Conservation (phyloP, 2,329 filamentous ascomycete genomes). For the Exophiala aquamarina region DNA sequence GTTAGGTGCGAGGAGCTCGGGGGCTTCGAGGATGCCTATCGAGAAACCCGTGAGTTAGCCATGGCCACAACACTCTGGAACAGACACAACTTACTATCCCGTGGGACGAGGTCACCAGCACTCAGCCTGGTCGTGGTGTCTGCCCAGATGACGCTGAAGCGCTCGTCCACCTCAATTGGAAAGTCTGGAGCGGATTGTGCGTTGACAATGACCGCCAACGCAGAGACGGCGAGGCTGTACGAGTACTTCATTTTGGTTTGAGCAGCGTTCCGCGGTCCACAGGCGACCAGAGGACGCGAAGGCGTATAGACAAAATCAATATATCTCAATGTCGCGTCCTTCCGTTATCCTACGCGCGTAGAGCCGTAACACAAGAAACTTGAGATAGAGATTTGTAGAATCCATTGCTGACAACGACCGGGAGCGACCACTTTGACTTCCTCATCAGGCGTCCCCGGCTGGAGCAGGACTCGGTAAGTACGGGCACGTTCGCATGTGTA, state of each 20-base stretch:
- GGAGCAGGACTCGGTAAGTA: too few relatives aligned
- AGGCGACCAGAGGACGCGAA: too few relatives aligned
- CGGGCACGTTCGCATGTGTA: too few relatives aligned
- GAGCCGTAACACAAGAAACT: too few relatives aligned
- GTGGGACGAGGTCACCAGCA: not conserved
- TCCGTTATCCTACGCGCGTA: too few relatives aligned
- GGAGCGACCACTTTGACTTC: too few relatives aligned
- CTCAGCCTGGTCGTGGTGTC: not conserved
- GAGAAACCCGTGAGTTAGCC: not conserved
- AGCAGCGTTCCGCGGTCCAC: too few relatives aligned
- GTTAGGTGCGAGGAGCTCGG: constrained; percentile 14
- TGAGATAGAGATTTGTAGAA: too few relatives aligned
- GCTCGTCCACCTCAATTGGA: not conserved
- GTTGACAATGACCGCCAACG: not conserved
- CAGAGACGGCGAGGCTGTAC: not conserved
- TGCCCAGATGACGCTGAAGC: not conserved
- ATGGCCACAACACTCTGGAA: not conserved
- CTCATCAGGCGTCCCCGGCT: too few relatives aligned
- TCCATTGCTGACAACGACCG: too few relatives aligned
- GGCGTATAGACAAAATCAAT: too few relatives aligned
- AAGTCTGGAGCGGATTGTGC: constrained; percentile 5
- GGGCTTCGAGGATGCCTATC: constrained; percentile 2
- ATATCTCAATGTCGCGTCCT: too few relatives aligned
- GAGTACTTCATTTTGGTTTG: not conserved
- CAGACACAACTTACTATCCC: constrained; percentile 2